phyloP scores from a whole-genome alignment of 495 filamentous ascomycete species.

The Niebla homalea region DNA sequence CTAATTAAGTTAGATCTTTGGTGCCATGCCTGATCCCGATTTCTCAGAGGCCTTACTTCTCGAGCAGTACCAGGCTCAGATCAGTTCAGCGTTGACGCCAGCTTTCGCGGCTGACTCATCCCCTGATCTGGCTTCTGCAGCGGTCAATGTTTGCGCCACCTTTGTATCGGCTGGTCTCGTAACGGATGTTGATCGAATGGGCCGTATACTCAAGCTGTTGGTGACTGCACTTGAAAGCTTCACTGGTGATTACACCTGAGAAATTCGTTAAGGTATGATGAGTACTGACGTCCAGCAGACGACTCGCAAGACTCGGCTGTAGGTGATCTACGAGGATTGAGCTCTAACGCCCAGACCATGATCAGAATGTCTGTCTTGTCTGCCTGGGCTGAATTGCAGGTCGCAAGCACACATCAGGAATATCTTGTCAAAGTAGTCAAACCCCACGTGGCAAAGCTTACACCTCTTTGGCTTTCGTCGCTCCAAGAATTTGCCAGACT shows the following conservation, averaged over 20 bases:
- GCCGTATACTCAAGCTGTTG: slow-evolving; percentile 83
- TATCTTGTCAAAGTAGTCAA: slow-evolving; percentile 82
- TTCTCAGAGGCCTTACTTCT: slow-evolving; percentile 90
- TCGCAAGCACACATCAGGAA: slow-evolving; percentile 83
- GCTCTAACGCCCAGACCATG: slow-evolving; percentile 96
- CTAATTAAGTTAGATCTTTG: slow-evolving; percentile 56
- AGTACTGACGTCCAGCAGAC: slow-evolving; percentile 12
- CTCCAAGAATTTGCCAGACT: slow-evolving; percentile 87
- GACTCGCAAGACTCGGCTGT: slow-evolving; percentile 72
- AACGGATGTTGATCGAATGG: slow-evolving; percentile 95
- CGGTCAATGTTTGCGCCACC: slow-evolving; percentile 91
- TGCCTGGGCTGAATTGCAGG: slow-evolving; percentile 98
- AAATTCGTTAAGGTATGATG: background rate
- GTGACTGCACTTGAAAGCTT: slow-evolving; percentile 90
- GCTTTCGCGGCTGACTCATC: slow-evolving; percentile 95
- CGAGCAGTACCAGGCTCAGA: slow-evolving; percentile 97
- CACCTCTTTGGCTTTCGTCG: slow-evolving; percentile 86
- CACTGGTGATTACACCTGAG: slow-evolving; percentile 36
- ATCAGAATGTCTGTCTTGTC: slow-evolving; percentile 92
- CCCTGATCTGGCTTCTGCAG: slow-evolving; percentile 84
- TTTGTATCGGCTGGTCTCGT: slow-evolving; percentile 97
- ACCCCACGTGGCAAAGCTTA: slow-evolving; percentile 76
- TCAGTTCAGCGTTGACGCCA: slow-evolving; percentile 88
- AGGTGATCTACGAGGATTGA: slow-evolving; percentile 83
- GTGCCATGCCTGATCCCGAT: slow-evolving; percentile 87